Evolutionary conservation across 352 stramenopile species (phyloP).

Genomic region (Globisporangium solare): DNA sequence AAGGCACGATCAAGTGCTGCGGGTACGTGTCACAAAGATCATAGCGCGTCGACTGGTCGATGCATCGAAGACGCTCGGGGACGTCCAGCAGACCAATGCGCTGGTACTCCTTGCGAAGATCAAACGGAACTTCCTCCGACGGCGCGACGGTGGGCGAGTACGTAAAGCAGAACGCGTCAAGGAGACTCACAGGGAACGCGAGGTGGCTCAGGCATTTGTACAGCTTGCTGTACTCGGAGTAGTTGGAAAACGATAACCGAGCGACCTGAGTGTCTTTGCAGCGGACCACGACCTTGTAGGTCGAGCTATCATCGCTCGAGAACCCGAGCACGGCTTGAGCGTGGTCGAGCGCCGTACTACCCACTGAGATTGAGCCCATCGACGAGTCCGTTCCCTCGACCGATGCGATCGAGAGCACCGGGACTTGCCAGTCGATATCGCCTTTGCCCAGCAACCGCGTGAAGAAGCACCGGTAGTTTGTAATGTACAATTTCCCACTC

Average conservation of each 20-base stretch:
- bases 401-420: conserved; percentile 67
- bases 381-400: conserved; percentile 50
- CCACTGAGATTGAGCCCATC: conserved; percentile 14
- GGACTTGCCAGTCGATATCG: conserved; percentile 72
- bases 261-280: conserved; percentile 78
- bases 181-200: conserved; percentile 62
- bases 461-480: conserved; percentile 83
- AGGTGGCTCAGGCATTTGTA: conserved; percentile 74
- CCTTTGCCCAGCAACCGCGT: conserved; percentile 37
- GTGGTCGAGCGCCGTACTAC: conserved; percentile 36
- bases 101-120: conserved; percentile 73
- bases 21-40: conserved; percentile 94
- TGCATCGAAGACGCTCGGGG: conserved; percentile 63
- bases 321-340: conserved; percentile 62
- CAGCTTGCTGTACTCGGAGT: conserved; percentile 70
- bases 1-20: conserved; percentile 89
- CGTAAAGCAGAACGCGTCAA: conserved; percentile 81
- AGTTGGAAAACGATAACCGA: conserved; percentile 61
- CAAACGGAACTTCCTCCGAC: conserved; percentile 74
- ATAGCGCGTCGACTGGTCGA: conserved; percentile 73
- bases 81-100: conserved; percentile 71
- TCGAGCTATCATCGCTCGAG: conserved; percentile 26
- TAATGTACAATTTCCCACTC: conserved; percentile 75
- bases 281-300: conserved; percentile 63
- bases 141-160: conserved; percentile 67